phyloP scores from a whole-genome alignment of 495 filamentous ascomycete genomes.

The Jackrogersella multiformis region DNA sequence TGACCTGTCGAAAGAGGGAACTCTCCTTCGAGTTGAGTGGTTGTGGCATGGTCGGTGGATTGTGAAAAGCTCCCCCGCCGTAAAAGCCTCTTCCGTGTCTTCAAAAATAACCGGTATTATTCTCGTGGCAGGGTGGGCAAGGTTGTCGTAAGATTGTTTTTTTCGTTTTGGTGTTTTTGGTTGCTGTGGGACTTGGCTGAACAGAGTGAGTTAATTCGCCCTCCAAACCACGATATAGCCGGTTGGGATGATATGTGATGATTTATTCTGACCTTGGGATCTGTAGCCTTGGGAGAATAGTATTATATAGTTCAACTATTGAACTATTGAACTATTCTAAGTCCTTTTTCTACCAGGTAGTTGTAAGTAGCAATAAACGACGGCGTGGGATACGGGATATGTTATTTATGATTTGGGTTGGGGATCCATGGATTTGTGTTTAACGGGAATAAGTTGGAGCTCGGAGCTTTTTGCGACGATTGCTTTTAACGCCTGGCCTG shows the following conservation, averaged over 20 bases:
- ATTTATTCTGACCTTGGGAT: neutral
- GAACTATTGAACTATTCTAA: neutral
- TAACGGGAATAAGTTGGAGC: constrained; percentile 26
- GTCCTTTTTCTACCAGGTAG: neutral
- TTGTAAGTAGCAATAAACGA: neutral
- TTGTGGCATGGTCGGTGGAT: constrained; percentile 71
- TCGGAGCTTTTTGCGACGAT: constrained; percentile 32
- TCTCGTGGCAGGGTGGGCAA: too few species aligned
- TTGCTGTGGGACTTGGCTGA: constrained; percentile 8
- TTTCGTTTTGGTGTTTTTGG: neutral
- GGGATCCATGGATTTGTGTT: too few species aligned
- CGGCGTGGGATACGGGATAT: neutral
- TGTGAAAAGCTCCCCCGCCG: constrained; percentile 23
- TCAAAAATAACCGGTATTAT: neutral
- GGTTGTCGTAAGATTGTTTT: too few species aligned
- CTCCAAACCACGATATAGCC: neutral
- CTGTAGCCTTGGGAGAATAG: too few species aligned
- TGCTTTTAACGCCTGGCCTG: constrained; percentile 3
- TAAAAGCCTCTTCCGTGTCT: neutral
- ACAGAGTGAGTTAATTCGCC: constrained; percentile 15
- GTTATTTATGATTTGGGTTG: neutral
- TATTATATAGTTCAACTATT: neutral
- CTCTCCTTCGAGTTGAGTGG: constrained; percentile 88
- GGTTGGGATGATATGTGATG: neutral
- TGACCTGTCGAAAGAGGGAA: constrained; percentile 90